Evolutionary conservation across 768 basidiomycete genomes (phyloP), one percentile per base, ranked within the genome.

Genomic region (Infundibulicybe gibba): DNA sequence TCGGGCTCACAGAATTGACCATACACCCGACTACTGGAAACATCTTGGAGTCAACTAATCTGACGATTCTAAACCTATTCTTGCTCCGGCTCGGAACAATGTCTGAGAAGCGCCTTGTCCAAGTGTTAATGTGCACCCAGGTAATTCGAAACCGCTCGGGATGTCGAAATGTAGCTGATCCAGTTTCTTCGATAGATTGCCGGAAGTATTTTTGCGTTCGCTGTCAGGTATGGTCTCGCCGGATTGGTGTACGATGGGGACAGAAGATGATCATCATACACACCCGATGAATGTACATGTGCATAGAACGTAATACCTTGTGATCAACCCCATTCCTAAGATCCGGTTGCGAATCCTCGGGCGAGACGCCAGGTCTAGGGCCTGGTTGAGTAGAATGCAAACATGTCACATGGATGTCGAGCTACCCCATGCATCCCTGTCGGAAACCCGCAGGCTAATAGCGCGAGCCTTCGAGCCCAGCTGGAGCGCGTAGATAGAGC

Each of bases 201-300:
- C 9, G 89, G 94, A 39, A 97, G 92, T 63, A 56, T 80, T 3
- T 45, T 89, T 9, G 97, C 91, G 6, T 98, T 98, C 63, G 70
- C 76, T 16, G 79, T 98, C 30, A 76, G 95, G 55, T 97, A 99
- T 57, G 94, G 94, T 8, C 74, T 94, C 11, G 93, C 92, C 3
- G 79, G 87, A 40, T 73, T 95, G 45, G 77, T 97, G 38, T 99
- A 97, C 61, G 94, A 95, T 58, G 93, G 91, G 9, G 91, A 93
- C 68, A 76, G 94, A 61, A 72, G 91, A 61, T 93, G 60, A 72
- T n/a, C 10, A 19, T 10, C n/a, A 8, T 25, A 25, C 25, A 25
- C 8, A 25, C 25, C n/a, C n/a, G n/a, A n/a, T n/a, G n/a, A n/a
- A n/a, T n/a, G n/a, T n/a, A n/a, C n/a, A n/a, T n/a, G n/a, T n/a